These are phyloP conservation scores for Podila minutissima DNA, from an alignment of 192 early-diverging fungal genomes.

Conservation along the genomic window DNA sequence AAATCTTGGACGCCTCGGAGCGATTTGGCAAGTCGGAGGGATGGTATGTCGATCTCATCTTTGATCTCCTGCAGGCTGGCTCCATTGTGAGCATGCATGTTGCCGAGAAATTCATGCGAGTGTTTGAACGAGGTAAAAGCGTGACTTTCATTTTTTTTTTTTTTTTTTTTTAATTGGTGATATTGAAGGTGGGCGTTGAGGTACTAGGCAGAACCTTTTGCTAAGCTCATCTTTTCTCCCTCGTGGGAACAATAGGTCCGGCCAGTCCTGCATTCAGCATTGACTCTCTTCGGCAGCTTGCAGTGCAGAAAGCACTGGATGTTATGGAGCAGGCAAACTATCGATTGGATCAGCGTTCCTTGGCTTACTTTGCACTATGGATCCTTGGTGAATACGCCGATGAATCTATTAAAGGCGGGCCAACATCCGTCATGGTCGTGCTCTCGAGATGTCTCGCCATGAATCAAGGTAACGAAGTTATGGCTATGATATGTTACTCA, in stretches of 20 bases:
- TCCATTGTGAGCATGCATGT: slow-evolving; percentile 15
- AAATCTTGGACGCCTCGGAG: slow-evolving; percentile 45
- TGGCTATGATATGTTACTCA: too few species aligned
- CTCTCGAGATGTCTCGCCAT: slow-evolving; percentile 23
- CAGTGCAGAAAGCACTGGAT: slow-evolving; percentile 19
- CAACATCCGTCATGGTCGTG: slow-evolving; percentile 8
- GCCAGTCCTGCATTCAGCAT: slow-evolving; percentile 22
- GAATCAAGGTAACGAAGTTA: slow-evolving; percentile 25
- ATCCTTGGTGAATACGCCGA: slow-evolving; percentile 37
- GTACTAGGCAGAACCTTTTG: not conserved
- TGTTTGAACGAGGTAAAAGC: slow-evolving; percentile 29
- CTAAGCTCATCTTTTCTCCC: too few species aligned
- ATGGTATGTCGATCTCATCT: slow-evolving; percentile 34
- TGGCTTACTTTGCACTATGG: slow-evolving; percentile 34
- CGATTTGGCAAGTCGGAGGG: slow-evolving; percentile 36
- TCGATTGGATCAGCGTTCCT: not conserved
- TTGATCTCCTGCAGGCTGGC: slow-evolving; percentile 26
- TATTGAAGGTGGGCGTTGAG: not conserved
- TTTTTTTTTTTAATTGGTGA: not conserved
- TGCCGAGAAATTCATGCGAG: slow-evolving; percentile 26
- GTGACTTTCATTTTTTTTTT: not conserved
- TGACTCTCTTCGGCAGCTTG: slow-evolving; percentile 20
- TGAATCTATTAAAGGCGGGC: not conserved
- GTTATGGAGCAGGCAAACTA: slow-evolving; percentile 10
- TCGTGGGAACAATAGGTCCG: slow-evolving; percentile 8